Conservation (phyloP, 1,284 basidiomycete species). For the Ganoderma meredithae region DNA sequence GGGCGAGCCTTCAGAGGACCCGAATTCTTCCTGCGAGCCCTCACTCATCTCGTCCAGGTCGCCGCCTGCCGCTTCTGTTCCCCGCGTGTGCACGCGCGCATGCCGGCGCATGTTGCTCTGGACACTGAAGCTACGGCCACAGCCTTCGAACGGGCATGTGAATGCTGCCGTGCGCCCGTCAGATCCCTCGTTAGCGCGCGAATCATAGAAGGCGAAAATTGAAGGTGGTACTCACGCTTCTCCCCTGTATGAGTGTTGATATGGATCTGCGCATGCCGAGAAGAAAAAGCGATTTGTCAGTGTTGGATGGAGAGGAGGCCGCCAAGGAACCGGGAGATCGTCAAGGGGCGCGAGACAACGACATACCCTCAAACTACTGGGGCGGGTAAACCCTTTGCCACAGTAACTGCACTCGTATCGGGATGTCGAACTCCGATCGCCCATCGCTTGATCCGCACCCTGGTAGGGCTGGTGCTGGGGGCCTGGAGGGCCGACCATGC, state of each 20-base stretch:
- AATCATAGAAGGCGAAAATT: slow-evolving; percentile 6
- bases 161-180: slow-evolving; percentile 59
- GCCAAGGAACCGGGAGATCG: background rate
- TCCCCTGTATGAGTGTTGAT: slow-evolving; percentile 86
- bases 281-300: slow-evolving; percentile 10
- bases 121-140: slow-evolving; percentile 84
- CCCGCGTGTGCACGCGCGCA: slow-evolving; percentile 69
- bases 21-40: slow-evolving; percentile 34
- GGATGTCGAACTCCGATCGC: slow-evolving; percentile 43
- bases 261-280: slow-evolving; percentile 65
- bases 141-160: slow-evolving; percentile 75
- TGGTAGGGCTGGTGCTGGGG: slow-evolving; percentile 31
- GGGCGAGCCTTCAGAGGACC: slow-evolving; percentile 27
- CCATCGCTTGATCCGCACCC: slow-evolving; percentile 31
- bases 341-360: slow-evolving; percentile 9
- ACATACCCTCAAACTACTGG: slow-evolving; percentile 79
- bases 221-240: slow-evolving; percentile 66
- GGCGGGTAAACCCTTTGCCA: slow-evolving; percentile 81
- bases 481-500: slow-evolving; percentile 10
- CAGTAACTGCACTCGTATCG: slow-evolving; percentile 84
- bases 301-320: slow-evolving; percentile 19
- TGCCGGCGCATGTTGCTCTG: slow-evolving; percentile 89
- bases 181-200: slow-evolving; percentile 25
- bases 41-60: slow-evolving; percentile 37
- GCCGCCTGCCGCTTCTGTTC: slow-evolving; percentile 32